A percentile compares a stretch with the other conserved stretches of the same genome.
Conservation (phyloP, 495 filamentous ascomycete species). For the Aspergillus affinis region DNA sequence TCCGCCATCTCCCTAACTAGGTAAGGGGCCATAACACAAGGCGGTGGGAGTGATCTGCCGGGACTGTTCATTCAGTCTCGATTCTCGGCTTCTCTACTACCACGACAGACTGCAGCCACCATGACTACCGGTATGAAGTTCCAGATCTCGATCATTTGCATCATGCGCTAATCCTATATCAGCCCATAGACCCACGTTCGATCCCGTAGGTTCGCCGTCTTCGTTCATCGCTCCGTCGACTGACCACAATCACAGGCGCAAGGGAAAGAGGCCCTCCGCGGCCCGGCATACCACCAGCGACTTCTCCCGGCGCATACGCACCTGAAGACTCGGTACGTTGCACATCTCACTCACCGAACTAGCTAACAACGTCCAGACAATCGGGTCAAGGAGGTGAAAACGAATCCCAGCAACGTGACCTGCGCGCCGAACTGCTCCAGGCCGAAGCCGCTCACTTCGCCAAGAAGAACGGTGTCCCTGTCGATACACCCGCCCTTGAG, state of each 20-base stretch:
- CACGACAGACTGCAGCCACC: slow-evolving; percentile 22
- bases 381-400: slow-evolving; percentile 85
- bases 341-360: not conserved
- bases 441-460: slow-evolving; percentile 87
- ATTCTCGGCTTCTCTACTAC: not conserved
- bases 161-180: slow-evolving; percentile 28
- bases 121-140: slow-evolving; percentile 65
- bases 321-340: slow-evolving; percentile 74
- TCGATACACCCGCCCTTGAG: slow-evolving; percentile 38
- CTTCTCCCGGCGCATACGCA: slow-evolving; percentile 89
- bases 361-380: slow-evolving; percentile 53
- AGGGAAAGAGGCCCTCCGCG: slow-evolving; percentile 92
- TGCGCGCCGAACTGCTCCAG: slow-evolving; percentile 84
- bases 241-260: slow-evolving; percentile 59
- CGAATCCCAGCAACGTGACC: slow-evolving; percentile 71
- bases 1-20: no score
- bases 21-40: not conserved
- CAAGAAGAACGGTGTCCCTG: slow-evolving; percentile 67
- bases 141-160: not conserved
- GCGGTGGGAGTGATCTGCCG: not conserved
- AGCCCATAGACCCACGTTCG: slow-evolving; percentile 87
- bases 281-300: slow-evolving; percentile 94
- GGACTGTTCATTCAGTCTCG: slow-evolving; percentile 3
- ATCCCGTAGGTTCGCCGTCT: slow-evolving; percentile 63
- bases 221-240: slow-evolving; percentile 10